Evolutionary conservation across 345 rosid genomes (phyloP), one percentile per base, ranked within the genome.

Genomic region (Raphanus sativus): DNA sequence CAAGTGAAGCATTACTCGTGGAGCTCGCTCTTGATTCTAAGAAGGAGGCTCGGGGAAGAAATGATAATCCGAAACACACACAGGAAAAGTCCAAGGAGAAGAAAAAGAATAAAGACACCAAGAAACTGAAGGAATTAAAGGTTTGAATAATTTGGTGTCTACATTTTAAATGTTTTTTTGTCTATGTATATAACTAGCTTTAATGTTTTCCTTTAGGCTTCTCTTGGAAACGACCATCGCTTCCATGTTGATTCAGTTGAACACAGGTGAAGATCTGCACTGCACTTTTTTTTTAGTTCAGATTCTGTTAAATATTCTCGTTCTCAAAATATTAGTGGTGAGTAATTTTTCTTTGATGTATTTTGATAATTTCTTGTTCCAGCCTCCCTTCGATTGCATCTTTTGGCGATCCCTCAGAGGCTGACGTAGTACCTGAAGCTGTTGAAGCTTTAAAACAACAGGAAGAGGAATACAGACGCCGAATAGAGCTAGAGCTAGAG

Each of bases 1-100:
- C 93, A n/a, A 84, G 96, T 73, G 94, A 95, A 82, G 98, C 99
- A 55, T 86, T 95, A 77, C 87, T 95, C 70, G 94, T 89, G 1
- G 99, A 95, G 86, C 98, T 92, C 32, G 99, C 93, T 7, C 93
- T 82, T 81, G 98, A 95, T 84, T 86, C 97, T 74, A 86, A 87
- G 83, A 90, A 89, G 83, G 87, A 74, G 78, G 60, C 80, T 67
- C 89, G 72, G 65, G 89, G 92, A 79, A 88, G 92, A 77, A 86
- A 69, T 69, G 89, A 88, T 79, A 82, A 63, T 78, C 74, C 81
- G n/a, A 89, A 81, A 82, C 89, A 87, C 83, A 15, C 82, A 6
- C 89, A 82, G 73, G 99, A 95, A 76, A 92, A 89, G 87, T 74
- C 86, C 54, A 95, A 91, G 81, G 96, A 92, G 73, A 92, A 86